Percentiles rank a stretch among this genome's conserved stretches.
phyloP scores from a whole-genome alignment of 345 rosid genomes.

The Fremontodendron californicum region DNA sequence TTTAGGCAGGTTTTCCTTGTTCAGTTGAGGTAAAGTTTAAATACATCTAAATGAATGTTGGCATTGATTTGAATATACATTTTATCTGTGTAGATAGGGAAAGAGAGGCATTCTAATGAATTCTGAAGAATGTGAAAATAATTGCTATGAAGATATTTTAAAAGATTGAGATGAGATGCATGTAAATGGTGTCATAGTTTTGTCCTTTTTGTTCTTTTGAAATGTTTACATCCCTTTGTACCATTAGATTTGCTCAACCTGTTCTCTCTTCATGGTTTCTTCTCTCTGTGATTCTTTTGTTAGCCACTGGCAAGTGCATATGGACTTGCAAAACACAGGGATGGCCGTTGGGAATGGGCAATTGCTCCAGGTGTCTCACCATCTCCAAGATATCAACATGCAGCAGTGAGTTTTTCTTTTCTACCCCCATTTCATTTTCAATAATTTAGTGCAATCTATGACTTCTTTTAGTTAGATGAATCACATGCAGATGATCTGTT shows the following conservation, averaged over 20 bases:
- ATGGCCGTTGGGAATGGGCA: slow-evolving; percentile 99
- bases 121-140: background rate
- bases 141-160: background rate
- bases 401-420: slow-evolving; percentile 65
- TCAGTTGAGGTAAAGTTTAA: background rate
- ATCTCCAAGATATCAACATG: slow-evolving; percentile 98
- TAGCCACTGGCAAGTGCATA: slow-evolving; percentile 97
- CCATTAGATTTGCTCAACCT: slow-evolving; percentile 14
- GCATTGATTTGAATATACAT: background rate
- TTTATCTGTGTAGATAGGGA: background rate
- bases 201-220: background rate
- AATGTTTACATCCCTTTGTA: background rate
- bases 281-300: background rate
- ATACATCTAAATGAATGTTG: background rate
- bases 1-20: background rate
- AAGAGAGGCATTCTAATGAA: background rate
- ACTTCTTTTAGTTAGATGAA: background rate
- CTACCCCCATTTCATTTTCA: background rate
- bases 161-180: background rate
- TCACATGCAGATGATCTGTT: slow-evolving; percentile 14
- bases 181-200: background rate
- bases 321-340: slow-evolving; percentile 99
- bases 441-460: background rate
- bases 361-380: slow-evolving; percentile 99
- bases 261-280: background rate